Percentiles rank a stretch among this genome's conserved stretches.
phyloP scores from a whole-genome alignment of 371 early-diverging fungal genomes.

The Syncephalastrum sp. region DNA sequence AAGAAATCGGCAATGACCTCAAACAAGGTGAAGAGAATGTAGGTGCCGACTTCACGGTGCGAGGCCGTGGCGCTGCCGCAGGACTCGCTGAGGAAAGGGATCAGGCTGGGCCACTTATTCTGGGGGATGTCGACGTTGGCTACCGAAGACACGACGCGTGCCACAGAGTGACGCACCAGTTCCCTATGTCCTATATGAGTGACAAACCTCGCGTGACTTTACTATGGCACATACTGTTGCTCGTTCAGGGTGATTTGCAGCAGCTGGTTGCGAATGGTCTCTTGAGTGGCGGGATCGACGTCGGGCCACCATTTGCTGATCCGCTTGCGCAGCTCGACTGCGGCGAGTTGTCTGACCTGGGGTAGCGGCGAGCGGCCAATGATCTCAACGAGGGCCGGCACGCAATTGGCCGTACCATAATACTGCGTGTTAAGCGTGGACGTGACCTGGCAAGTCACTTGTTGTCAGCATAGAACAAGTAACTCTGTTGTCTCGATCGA shows the following conservation, averaged over 20 bases:
- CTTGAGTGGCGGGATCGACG: constrained; percentile 54
- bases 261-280: constrained; percentile 60
- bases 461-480: background rate
- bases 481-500: background rate
- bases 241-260: constrained; percentile 72
- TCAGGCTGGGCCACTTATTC: constrained; percentile 76
- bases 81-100: constrained; percentile 76
- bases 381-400: constrained; percentile 74
- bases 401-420: constrained; percentile 61
- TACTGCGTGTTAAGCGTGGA: constrained; percentile 68
- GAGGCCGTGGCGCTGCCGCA: constrained; percentile 64
- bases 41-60: constrained; percentile 88
- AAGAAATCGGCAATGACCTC: constrained; percentile 79
- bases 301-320: constrained; percentile 72
- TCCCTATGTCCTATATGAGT: constrained; percentile 38
- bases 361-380: constrained; percentile 56
- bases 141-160: constrained; percentile 85
- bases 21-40: constrained; percentile 79
- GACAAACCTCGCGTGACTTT: background rate
- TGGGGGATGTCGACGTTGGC: constrained; percentile 81
- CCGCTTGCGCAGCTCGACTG: constrained; percentile 87
- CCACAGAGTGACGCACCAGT: constrained; percentile 75
- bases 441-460: constrained; percentile 49
- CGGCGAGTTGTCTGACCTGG: constrained; percentile 81
- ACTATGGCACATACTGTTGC: constrained; percentile 52